Evolutionary conservation across 2,329 filamentous ascomycete genomes (phyloP), one percentile per base, ranked within the genome.

Genomic region (Rasamsonia emersonii): DNA sequence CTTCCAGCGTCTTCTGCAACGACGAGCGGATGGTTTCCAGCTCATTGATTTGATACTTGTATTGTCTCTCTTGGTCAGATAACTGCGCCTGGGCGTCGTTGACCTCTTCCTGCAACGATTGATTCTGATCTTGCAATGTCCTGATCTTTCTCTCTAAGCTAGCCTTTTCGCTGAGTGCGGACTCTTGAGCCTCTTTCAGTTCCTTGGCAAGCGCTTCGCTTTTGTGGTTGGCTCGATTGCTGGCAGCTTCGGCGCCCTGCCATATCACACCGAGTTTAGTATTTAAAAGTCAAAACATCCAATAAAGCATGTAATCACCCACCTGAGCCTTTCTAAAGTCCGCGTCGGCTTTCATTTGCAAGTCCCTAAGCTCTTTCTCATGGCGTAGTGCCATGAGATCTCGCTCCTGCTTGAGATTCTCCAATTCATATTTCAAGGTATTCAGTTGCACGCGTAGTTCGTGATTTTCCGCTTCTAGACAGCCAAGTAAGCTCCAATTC

Each of bases 381-480:
- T 91, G 82, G 40, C 85, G 79, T 10, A 94, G 68, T 7, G 77
- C 71, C 28, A 78, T 68, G 47, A 95, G 73, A 36, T 93, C 86
- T 46, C 83, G 80, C 51, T 96, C 89, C 46, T 94, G 85, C 48
- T 89, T 88, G 32, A 84, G 66, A 11, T 83, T 89, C 49, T 86
- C 83, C 43, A 94, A 71, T 37, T 89, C 85, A 62, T 95, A 98
- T 40, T 79, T 80, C 30, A 95, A 66, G 0, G 86, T 84, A 40
- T 88, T 91, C 24, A 96, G 68, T 58, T 95, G 86, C 2, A 89
- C 85, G 51, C 89, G 88, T 16, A 96, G 70, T 42, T 88, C 81
- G 50, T 96, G 88, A 38, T 75, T 79, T 33, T 61, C 60, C 9
- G 50, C 42, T 44, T 64, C 60, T 64, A 28, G 1, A 35, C 6